Conservation (phyloP, 2,329 filamentous ascomycete species). For the Biscogniauxia mediterranea region DNA sequence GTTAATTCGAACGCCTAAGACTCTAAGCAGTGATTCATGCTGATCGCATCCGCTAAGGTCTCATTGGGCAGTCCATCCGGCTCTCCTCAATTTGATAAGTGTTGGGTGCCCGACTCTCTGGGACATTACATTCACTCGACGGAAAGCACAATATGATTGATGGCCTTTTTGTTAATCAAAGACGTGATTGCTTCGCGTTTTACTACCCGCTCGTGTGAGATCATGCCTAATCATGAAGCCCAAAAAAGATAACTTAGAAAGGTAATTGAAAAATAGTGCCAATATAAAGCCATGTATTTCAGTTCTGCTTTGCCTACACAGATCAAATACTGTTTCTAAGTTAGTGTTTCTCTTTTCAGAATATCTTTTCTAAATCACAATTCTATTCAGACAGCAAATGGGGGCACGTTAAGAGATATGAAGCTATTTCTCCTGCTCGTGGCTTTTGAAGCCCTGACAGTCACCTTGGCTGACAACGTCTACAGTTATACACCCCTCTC, state of each 20-base stretch:
- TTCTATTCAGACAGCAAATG: neutral
- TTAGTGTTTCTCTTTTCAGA: no score
- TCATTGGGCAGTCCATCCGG: neutral
- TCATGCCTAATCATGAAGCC: neutral
- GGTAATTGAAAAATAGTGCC: neutral
- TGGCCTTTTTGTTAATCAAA: neutral
- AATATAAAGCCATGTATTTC: neutral
- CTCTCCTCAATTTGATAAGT: neutral
- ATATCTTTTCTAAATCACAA: neutral
- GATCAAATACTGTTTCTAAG: neutral
- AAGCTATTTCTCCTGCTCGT: neutral
- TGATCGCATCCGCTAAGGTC: neutral
- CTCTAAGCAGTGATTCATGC: neutral
- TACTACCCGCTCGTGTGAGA: neutral
- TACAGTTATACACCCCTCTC: neutral
- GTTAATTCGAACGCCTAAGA: no score
- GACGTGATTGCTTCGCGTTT: neutral
- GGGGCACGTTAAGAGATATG: neutral
- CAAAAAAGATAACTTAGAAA: neutral
- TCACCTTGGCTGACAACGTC: neutral
- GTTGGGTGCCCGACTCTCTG: neutral
- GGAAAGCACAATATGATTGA: neutral
- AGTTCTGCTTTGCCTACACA: neutral
- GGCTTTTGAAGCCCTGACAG: neutral
- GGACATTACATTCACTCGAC: neutral